Evolutionary conservation across 176 grass and related monocot genomes (phyloP).

Genomic region (Chrysopogon serrulatus): DNA sequence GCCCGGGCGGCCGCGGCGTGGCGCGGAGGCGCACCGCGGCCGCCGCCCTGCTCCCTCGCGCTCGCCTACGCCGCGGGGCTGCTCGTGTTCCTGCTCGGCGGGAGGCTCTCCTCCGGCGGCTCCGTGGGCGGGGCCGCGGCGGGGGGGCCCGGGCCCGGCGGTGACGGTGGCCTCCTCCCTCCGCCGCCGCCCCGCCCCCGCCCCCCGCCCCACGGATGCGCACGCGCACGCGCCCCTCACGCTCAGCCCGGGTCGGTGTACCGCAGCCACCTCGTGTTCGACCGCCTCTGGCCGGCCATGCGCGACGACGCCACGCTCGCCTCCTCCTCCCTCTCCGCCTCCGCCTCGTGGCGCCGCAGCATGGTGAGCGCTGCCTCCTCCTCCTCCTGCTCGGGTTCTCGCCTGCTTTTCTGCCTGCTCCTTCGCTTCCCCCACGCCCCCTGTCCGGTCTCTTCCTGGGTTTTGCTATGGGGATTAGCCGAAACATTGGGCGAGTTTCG

Average conservation of each 20-base stretch:
- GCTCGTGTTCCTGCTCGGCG: conserved; percentile 39
- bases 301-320: conserved; percentile 24
- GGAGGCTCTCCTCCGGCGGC: background rate
- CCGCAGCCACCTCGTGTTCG: conserved; percentile 68
- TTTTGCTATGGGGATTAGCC: background rate
- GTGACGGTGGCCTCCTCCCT: background rate
- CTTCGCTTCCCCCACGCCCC: too few species aligned
- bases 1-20: background rate
- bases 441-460: background rate
- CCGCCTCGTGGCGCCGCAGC: conserved; percentile 37
- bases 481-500: background rate
- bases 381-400: background rate
- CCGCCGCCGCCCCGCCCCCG: background rate
- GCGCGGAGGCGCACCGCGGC: conserved; percentile 32
- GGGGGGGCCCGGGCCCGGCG: conserved; percentile 12
- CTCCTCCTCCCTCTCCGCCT: background rate
- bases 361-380: conserved; percentile 6
- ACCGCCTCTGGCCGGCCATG: conserved; percentile 72
- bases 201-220: background rate
- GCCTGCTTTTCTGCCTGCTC: background rate
- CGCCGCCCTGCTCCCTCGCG: conserved; percentile 40
- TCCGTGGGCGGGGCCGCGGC: background rate
- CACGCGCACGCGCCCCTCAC: background rate
- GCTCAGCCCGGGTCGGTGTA: conserved; percentile 59
- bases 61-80: conserved; percentile 53